Evolutionary conservation across 164 flowering plant species (phyloP).

Genomic region (Berberis thunbergii): DNA sequence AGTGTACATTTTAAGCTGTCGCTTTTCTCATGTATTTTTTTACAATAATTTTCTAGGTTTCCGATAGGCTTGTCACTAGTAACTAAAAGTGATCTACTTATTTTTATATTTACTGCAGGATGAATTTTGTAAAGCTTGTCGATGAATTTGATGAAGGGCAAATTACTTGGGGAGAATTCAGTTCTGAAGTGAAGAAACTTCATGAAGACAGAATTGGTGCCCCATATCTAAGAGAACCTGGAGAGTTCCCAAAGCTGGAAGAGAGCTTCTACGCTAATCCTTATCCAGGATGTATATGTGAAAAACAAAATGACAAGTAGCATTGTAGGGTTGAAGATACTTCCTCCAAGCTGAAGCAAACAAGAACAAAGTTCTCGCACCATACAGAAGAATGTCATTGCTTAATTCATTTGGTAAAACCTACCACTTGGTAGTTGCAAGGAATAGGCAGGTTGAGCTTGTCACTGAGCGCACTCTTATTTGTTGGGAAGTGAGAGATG

Average conservation of each 20-base stretch:
- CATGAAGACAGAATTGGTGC: conserved; percentile 66
- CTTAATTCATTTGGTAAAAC: no score
- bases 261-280: conserved; percentile 97
- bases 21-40: no score
- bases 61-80: background rate
- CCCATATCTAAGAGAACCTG: conserved; percentile 75
- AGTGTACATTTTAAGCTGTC: no score
- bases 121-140: conserved; percentile 80
- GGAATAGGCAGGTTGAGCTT: no score
- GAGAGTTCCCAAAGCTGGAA: conserved; percentile 93
- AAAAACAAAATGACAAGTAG: conserved; percentile 13
- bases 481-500: no score
- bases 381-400: no score
- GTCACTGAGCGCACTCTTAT: no score
- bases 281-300: conserved; percentile 92
- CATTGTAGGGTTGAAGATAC: no score
- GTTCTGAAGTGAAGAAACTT: conserved; percentile 75
- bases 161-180: conserved; percentile 74
- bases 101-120: conserved; percentile 37
- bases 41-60: no score
- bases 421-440: no score
- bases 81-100: background rate
- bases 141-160: conserved; percentile 75
- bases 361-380: no score
- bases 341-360: no score